Base-by-base conservation (phyloP, 805 yeast species). In the Lipomyces kockii region DNA sequence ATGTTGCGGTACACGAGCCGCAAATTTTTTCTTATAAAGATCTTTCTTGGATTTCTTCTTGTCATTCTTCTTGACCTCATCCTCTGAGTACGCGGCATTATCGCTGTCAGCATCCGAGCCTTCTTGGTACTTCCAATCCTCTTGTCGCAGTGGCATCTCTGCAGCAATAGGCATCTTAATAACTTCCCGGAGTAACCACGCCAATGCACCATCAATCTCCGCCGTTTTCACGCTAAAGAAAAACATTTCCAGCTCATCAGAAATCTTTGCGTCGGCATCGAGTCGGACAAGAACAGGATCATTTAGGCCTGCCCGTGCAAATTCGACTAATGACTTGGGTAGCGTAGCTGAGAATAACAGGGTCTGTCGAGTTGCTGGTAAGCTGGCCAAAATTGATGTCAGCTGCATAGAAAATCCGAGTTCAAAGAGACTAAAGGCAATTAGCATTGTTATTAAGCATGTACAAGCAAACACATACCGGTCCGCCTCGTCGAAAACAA, bases 401-500 rank as follows among this genome's bases (percentile, higher is more conserved):
- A 94, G 83, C 76, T 94, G 98, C 75, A 92, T 97, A 35, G 93
- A 89, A 77, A 94, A 94, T 66, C 98, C 98, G 91, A 92, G 88
- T 80, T 94, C 99, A 75, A 94, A 94, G 75, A 94, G 84, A 12
- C 69, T 66, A 51, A 3, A 35, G 4, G 7, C 32, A 25, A 43
- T 17, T 25, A 55, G 35, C 29, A n/a, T n/a, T 22, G 9, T 7
- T 14, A 27, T 14, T 3, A 8, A 8, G n/a, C n/a, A 9, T 25
- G 29, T 46, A 29, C 27, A 52, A 5, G 77, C 25, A n/a, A 8
- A 29, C 9, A 27, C 69, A 14, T 37, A 66, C 67, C 98, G 85
- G 82, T 94, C 99, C 46, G 98, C 98, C 81, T 94, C 99, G 80
- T 94, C 99, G 77, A 94, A 94, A 0, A 93, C 97, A 56, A 93